Evolutionary conservation across 805 yeast genomes (phyloP).

Genomic region (Sungouiella thailandica): DNA sequence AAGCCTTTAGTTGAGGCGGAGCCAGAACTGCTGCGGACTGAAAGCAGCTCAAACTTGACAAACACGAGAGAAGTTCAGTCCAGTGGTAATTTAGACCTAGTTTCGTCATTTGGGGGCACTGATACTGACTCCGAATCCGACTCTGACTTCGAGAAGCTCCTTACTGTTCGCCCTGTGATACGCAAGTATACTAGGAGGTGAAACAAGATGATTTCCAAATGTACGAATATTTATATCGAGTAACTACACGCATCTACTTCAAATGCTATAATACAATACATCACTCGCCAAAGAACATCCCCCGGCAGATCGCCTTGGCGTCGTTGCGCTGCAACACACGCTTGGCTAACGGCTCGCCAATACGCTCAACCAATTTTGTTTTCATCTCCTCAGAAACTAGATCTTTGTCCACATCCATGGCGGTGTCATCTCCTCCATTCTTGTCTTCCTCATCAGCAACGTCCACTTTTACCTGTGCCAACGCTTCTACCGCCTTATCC

Average conservation of each 20-base stretch:
- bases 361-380: slow-evolving; percentile 46
- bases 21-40: no score
- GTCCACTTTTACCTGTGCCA: slow-evolving; percentile 42
- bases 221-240: no score
- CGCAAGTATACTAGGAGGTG: not conserved
- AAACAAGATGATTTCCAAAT: no score
- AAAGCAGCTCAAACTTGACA: no score
- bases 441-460: slow-evolving; percentile 10
- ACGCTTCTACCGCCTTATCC: slow-evolving; percentile 47
- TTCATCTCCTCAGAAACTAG: slow-evolving; percentile 31
- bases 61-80: no score
- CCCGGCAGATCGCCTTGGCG: slow-evolving; percentile 50
- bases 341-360: slow-evolving; percentile 57
- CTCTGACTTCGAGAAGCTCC: slow-evolving; percentile 14
- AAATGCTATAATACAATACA: slow-evolving; percentile 2
- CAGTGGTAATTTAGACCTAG: no score
- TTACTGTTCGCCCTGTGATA: not conserved
- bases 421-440: slow-evolving; percentile 17
- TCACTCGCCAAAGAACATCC: slow-evolving; percentile 69
- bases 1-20: no score
- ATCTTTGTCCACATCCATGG: slow-evolving; percentile 25
- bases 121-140: slow-evolving; percentile 14
- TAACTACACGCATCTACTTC: slow-evolving; percentile 1
- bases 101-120: no score
- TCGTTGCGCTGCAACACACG: slow-evolving; percentile 43